Base-by-base conservation (phyloP, 192 early-diverging fungal species). In the Coemansia brasiliensis region DNA sequence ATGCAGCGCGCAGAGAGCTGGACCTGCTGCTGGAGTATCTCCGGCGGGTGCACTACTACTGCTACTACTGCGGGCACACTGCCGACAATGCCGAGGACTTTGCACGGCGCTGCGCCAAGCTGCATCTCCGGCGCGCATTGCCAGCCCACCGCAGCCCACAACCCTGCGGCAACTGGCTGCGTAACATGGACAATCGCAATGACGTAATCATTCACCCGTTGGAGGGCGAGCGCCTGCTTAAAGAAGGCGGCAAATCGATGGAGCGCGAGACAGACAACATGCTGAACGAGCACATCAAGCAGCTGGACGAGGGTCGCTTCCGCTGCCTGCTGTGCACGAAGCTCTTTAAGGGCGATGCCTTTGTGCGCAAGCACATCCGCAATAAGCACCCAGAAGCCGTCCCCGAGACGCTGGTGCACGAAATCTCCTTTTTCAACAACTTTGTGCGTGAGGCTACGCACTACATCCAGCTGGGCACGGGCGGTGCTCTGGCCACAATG, bases 11-110 rank as follows among this genome's bases (percentile, higher is more conserved):
- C 18, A 48, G 65, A 3, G 71, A 75, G 21, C 80, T 98, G 44
- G 96, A 98, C 65, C 55, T 95, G 55, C 80, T 84, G 52, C 83
- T 98, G 37, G 83, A 83, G 55, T 98, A 98, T 58, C 81, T 96
- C 22, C 87, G 93, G 42, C 83, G 86, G 24, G 93, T 95, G 6
- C 94, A 97, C 80, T 83, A 89, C 53, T 98, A 91, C 65, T 95
- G 95, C 83, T 97, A 96, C 82, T 98, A 98, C 83, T 92, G 88
- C 59, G 93, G 89, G 11, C 72, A 86, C 51, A 92, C 94, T 25
- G 86, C 88, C 43, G 87, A 90, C 55, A 88, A 80, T 61, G 60
- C 84, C 5, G 94, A 98, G 69, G 94, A 96, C 77, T 88, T 94
- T 74, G 57, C 65, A 39, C 87, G 94, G 57, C 87, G 89, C 53